phyloP scores from a whole-genome alignment of 2,329 filamentous ascomycete species.

The Cladosporium cucumerinum region DNA sequence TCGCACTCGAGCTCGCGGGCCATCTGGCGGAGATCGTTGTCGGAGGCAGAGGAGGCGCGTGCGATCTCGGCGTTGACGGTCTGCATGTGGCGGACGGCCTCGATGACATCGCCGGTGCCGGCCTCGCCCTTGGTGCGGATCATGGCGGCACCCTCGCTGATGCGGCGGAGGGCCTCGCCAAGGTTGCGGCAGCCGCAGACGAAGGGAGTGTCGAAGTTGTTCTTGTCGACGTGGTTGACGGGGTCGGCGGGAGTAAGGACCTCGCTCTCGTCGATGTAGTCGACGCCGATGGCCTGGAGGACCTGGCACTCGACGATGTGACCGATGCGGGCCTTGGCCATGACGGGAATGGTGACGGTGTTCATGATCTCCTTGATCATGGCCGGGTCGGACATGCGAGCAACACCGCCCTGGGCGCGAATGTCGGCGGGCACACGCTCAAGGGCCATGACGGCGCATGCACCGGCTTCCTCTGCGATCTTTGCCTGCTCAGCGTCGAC shows the following conservation, averaged over 20 bases:
- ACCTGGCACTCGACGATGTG: conserved; percentile 99
- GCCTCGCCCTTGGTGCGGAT: conserved; percentile 98
- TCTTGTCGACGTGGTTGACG: conserved; percentile 87
- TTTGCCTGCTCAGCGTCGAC: conserved; percentile 86
- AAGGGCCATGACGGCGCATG: conserved; percentile 95
- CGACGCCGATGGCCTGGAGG: conserved; percentile 88
- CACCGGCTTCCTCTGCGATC: conserved; percentile 95
- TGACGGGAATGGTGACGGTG: conserved; percentile 94
- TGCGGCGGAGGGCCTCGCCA: conserved; percentile 85
- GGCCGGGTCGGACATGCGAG: conserved; percentile 90
- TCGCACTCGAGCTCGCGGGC: conserved; percentile 80
- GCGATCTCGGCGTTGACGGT: conserved; percentile 81
- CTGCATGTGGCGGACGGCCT: conserved; percentile 94
- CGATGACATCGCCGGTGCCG: conserved; percentile 93
- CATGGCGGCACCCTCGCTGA: conserved; percentile 94
- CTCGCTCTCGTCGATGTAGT: conserved; percentile 98
- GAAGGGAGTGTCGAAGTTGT: conserved; percentile 77
- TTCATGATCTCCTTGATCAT: conserved; percentile 96
- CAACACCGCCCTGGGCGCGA: conserved; percentile 84
- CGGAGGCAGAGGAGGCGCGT: conserved; percentile 61
- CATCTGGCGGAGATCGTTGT: conserved; percentile 71
- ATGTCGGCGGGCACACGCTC: conserved; percentile 98
- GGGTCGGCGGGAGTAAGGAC: conserved; percentile 94
- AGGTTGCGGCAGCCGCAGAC: conserved; percentile 95
- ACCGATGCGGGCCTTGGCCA: conserved; percentile 97